Conservation (phyloP, 83 land plant species). For the Picea mariana region DNA sequence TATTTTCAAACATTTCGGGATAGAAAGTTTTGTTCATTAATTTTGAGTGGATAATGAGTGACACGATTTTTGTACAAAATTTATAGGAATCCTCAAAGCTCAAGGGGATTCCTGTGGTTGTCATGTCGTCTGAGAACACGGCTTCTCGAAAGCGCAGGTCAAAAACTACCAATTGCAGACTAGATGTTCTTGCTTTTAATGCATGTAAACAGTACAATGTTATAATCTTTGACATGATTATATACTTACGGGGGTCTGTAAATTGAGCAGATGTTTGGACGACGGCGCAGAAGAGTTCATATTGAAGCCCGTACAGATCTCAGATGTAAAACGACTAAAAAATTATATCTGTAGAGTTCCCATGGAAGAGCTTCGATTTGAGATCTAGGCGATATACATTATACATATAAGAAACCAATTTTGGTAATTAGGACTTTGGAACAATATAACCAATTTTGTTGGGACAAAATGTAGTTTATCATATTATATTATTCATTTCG, state of each 20-base stretch:
- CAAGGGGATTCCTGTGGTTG: conserved; percentile 50
- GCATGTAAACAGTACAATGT: not conserved
- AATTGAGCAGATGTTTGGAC: conserved; percentile 47
- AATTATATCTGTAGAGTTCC: not conserved
- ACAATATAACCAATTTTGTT: too few species aligned
- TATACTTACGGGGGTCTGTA: not conserved
- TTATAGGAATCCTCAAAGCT: conserved; percentile 30
- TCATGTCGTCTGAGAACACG: conserved; percentile 86
- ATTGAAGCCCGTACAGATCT: conserved; percentile 50
- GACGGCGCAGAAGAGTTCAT: conserved; percentile 61
- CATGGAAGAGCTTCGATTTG: too few species aligned
- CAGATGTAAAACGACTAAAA: conserved; percentile 45
- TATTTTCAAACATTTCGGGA: not conserved
- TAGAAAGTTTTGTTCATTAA: not conserved
- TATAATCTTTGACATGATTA: not conserved
- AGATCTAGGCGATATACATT: too few species aligned
- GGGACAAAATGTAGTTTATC: too few species aligned
- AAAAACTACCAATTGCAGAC: too few species aligned
- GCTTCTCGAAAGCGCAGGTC: conserved; percentile 59
- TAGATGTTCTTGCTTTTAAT: too few species aligned
- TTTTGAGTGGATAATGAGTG: too few species aligned
- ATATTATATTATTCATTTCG: too few species aligned
- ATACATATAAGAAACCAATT: too few species aligned
- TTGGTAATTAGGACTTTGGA: too few species aligned
- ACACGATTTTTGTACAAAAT: not conserved